Base-by-base conservation (phyloP, 768 basidiomycete genomes). In the Trametes gibbosa region DNA sequence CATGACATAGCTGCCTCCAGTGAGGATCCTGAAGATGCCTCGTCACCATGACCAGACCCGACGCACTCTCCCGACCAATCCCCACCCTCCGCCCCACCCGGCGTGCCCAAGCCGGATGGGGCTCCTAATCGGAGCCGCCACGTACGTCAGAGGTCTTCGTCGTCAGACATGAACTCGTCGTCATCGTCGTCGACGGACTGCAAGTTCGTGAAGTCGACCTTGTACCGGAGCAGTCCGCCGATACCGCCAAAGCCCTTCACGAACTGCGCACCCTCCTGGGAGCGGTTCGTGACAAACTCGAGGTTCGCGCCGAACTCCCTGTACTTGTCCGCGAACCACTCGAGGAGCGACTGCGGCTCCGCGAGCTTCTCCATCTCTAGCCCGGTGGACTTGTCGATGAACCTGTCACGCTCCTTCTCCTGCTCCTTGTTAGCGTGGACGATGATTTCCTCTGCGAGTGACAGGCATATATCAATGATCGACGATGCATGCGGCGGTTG, bases 271-370 rank as follows among this genome's bases (percentile, higher is more conserved):
- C 96, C 96, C 72, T 99, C 96, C 72, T 98, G 96, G 8, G 94
- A 95, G 53, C 89, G 85, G 76, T 98, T 95, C 63, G 95, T 96
- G 43, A 98, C 87, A 71, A 98, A 98, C 77, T 95, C 94, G 61
- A 98, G 86, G 65, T 88, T 87, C 51, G 96, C 92, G 62, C 96
- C 97, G 70, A 98, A 98, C 41, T 96, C 93, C 73, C 92, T 95
- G 81, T 98, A 99, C 72, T 95, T 94, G 72, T 98, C 97, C 45
- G 97, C 89, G 72, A 98, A 94, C 97, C 97, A 98, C 73, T 99
- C 97, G 59, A 99, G 85, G 10, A 98, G 82, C 49, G 90, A 79
- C 68, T 90, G 84, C 1, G 97, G 87, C 65, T 99, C 97, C 2
- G 66, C 67, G 9, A 75, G 75, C 72, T 90, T 88, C 71, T 99